Evolutionary conservation across 495 filamentous ascomycete genomes (phyloP).

Genomic region (Lepraria neglecta): DNA sequence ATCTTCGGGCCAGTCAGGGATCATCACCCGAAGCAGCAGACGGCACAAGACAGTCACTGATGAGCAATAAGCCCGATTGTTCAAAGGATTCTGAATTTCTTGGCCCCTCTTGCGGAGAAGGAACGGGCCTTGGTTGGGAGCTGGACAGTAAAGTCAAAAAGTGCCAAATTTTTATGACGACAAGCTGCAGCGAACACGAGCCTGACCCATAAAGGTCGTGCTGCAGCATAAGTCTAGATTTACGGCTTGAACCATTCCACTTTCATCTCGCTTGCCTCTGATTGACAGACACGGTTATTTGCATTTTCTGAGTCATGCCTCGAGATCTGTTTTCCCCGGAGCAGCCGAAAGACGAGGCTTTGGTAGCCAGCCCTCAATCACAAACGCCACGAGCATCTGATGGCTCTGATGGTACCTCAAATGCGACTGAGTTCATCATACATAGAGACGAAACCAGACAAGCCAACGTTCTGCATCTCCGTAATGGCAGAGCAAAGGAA

Average conservation of each 20-base stretch:
- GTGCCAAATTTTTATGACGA: not conserved
- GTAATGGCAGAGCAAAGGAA: constrained; percentile 5
- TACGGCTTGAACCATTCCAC: not conserved
- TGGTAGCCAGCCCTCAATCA: constrained; percentile 29
- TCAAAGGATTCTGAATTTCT: too few species aligned
- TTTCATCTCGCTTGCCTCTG: not conserved
- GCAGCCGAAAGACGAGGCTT: constrained; percentile 23
- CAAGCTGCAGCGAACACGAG: not conserved
- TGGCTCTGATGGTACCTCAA: constrained; percentile 4
- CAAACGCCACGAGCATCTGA: constrained; percentile 20
- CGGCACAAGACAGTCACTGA: not conserved
- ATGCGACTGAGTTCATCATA: constrained; percentile 22
- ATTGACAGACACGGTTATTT: not conserved
- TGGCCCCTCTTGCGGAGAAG: not conserved
- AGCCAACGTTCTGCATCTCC: constrained; percentile 9
- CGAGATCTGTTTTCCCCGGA: constrained; percentile 30
- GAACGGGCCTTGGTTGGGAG: not conserved
- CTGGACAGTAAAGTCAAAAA: not conserved
- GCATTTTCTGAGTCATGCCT: constrained; percentile 29
- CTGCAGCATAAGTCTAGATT: constrained; percentile 4
- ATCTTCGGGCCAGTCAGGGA: constrained; percentile 5
- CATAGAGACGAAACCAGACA: constrained; percentile 19
- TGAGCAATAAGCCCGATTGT: not conserved
- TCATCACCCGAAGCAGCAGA: not conserved
- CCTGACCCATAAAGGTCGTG: not conserved